phyloP scores from a whole-genome alignment of 75 land plant genomes.

The Pinus taeda region DNA sequence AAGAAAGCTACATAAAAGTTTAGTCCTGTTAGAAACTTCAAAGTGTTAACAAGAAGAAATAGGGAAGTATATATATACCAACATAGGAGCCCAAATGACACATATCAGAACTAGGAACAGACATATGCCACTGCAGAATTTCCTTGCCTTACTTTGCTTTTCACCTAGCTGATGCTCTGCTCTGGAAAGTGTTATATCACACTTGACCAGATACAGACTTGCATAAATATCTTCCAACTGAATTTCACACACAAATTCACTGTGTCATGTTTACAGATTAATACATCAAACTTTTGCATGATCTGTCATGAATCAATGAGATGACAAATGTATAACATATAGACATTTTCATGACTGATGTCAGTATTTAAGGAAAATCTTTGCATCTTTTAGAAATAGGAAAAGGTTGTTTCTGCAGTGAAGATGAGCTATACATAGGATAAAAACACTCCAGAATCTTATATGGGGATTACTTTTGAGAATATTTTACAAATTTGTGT shows the following conservation, averaged over 20 bases:
- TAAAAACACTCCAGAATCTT: neutral
- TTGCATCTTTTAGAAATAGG: neutral
- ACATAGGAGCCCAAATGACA: constrained; percentile 99
- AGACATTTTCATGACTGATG: neutral
- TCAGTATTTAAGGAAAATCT: neutral
- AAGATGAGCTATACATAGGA: neutral
- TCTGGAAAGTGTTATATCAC: constrained; percentile 84
- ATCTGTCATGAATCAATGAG: neutral
- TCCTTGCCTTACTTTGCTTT: constrained; percentile 79
- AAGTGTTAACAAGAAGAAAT: neutral
- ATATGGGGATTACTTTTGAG: neutral
- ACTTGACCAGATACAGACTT: constrained; percentile 94
- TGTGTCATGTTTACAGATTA: neutral
- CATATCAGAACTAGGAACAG: constrained; percentile 76
- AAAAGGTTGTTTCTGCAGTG: neutral
- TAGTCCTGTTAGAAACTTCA: neutral
- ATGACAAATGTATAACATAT: neutral
- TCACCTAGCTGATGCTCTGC: constrained; percentile 80
- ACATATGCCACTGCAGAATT: constrained; percentile 90
- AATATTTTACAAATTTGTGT: neutral
- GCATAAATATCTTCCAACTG: constrained; percentile 98
- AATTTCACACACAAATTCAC: neutral
- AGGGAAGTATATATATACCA: constrained; percentile 47
- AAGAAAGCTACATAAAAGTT: neutral
- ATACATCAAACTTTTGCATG: neutral